Evolutionary conservation across 2,329 filamentous ascomycete species (phyloP).

Genomic region (Pseudogymnoascus sp.): DNA sequence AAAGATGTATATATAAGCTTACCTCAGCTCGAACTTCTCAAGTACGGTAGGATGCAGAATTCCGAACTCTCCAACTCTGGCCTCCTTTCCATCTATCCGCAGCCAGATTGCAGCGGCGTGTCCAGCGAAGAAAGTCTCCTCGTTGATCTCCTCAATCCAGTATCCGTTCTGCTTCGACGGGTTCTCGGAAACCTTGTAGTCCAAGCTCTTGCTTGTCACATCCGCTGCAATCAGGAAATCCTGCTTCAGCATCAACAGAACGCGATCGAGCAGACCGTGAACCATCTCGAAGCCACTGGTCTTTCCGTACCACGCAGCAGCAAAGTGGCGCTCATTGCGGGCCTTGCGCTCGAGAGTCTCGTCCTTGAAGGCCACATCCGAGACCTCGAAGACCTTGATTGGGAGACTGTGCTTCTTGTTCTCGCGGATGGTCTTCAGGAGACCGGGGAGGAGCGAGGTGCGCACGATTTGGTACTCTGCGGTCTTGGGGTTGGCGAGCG

Average conservation of each 20-base stretch:
- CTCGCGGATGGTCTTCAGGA: constrained; percentile 88
- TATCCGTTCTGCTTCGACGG: constrained; percentile 62
- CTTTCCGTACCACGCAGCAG: constrained; percentile 93
- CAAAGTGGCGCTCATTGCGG: constrained; percentile 89
- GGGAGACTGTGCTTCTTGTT: constrained; percentile 85
- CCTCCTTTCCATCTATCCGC: constrained; percentile 62
- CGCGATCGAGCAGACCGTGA: constrained; percentile 83
- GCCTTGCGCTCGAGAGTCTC: constrained; percentile 70
- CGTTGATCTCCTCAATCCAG: constrained; percentile 89
- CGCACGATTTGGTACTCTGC: constrained; percentile 89
- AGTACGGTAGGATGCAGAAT: constrained; percentile 89
- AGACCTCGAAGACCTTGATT: constrained; percentile 86
- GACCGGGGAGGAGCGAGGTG: constrained; percentile 74
- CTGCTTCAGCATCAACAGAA: constrained; percentile 85
- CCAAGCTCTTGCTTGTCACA: constrained; percentile 40
- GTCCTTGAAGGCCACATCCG: constrained; percentile 90
- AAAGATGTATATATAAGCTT: constrained; percentile 24
- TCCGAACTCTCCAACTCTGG: constrained; percentile 80
- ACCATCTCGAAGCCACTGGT: constrained; percentile 91
- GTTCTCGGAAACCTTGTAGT: constrained; percentile 45
- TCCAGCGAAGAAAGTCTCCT: constrained; percentile 84
- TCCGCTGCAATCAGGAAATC: constrained; percentile 70
- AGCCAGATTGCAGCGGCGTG: constrained; percentile 81
- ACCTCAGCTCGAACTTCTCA: constrained; percentile 87
- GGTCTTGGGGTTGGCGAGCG: constrained; percentile 87